Base-by-base conservation (phyloP, 306 rosid species). In the Citrullus amarus region DNA sequence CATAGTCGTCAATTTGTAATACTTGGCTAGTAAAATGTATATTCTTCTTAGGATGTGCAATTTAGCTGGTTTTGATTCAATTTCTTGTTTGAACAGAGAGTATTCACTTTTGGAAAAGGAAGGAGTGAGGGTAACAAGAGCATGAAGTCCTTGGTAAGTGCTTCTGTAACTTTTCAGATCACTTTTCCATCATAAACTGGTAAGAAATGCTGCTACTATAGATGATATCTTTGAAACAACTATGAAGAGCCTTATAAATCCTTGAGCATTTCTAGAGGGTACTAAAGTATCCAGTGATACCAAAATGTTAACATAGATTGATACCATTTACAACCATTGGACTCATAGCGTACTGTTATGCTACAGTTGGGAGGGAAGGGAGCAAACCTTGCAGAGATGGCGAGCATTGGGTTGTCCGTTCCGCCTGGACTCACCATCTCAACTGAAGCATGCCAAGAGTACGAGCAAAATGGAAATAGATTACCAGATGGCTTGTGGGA, bases 351-450 rank as follows among this genome's bases (percentile, higher is more conserved):
- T 5, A 68, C 75, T 68, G 6, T 41, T 68, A 36, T 68, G 34
- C 75, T 68, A 68, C 36, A 95, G 99, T 83, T 95, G 81, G 99
- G 99, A 83, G 99, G 99, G 80, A 95, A 95, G 82, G 99, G 99
- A 9, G 97, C 99, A 20, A 95, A 95, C 86, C 87, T 95, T 43
- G 99, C 97, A 78, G 99, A 95, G 86, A 95, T 95, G 99, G 93
- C 99, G 59, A 91, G 87, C 85, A 92, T 95, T 38, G 97, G 97
- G 16, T 85, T 95, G 53, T 92, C 93, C 1, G 97, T 95, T 73
- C 99, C 97, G 0, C 92, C 97, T 60, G 97, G 99, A 67, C 93
- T 95, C n/a, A 95, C 99, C 65, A 88, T 95, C 75, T 95, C 99
- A 82, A 92, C 99, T 25, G 97, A 92, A 82, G 97, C 97, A 58